Evolutionary conservation across 73 alveolate species (phyloP).

Genomic region (Blepharisma japonicum): DNA sequence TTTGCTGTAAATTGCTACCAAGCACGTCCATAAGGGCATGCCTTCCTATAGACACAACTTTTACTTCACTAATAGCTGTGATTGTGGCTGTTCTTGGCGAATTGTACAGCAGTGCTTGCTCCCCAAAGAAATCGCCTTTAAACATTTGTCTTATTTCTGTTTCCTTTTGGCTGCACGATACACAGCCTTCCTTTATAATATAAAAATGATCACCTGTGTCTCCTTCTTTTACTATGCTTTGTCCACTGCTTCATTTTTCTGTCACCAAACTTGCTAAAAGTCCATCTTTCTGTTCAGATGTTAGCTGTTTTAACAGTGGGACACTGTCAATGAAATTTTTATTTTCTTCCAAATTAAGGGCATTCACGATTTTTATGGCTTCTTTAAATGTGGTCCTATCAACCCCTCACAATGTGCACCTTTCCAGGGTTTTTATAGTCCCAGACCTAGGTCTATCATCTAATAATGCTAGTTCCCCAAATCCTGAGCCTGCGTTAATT

Average conservation of each 20-base stretch:
- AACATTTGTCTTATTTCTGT: neutral
- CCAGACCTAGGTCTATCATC: neutral
- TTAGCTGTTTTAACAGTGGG: neutral
- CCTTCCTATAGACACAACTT: neutral
- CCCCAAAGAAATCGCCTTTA: constrained; percentile 25
- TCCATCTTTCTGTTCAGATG: neutral
- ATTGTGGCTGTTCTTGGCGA: constrained; percentile 25
- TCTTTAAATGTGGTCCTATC: neutral
- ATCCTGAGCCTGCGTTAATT: neutral
- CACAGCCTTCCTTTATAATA: constrained; percentile 25
- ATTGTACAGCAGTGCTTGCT: constrained; percentile 1
- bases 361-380: constrained; percentile 6
- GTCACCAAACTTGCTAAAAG: neutral
- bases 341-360: neutral
- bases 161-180: neutral
- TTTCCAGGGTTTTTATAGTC: neutral
- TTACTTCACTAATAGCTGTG: constrained; percentile 25
- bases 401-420: constrained; percentile 10
- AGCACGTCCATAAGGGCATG: neutral
- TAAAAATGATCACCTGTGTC: constrained; percentile 9
- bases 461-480: constrained; percentile 18
- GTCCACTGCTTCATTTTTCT: neutral
- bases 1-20: constrained; percentile 26
- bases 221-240: constrained; percentile 18
- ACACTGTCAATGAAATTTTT: neutral